phyloP scores from a whole-genome alignment of 805 yeast genomes.

The Candida michaelii region DNA sequence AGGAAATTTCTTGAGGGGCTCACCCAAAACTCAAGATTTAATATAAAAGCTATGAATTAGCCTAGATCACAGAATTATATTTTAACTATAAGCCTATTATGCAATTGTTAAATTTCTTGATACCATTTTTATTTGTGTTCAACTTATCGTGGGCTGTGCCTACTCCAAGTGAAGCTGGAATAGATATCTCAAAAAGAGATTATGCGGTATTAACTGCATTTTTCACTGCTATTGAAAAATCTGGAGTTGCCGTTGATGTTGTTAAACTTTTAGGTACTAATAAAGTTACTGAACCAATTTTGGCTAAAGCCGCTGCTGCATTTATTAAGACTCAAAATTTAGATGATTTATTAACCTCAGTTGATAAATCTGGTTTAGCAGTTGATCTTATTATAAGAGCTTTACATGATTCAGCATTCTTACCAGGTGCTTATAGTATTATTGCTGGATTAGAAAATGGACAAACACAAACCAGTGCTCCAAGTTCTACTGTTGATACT shows the following conservation, averaged over 20 bases:
- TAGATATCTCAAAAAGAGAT: conserved; percentile 16
- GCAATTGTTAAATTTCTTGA: conserved; percentile 7
- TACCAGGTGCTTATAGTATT: conserved; percentile 19
- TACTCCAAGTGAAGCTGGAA: too few species aligned
- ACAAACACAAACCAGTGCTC: conserved; percentile 13
- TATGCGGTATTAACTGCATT: conserved; percentile 23
- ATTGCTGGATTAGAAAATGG: conserved; percentile 19
- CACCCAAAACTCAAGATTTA: neutral
- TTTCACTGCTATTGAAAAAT: conserved; percentile 21
- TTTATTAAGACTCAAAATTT: conserved; percentile 23
- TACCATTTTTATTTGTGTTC: conserved; percentile 9
- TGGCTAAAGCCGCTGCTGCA: conserved; percentile 23
- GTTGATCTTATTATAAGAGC: conserved; percentile 24
- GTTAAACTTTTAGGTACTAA: conserved; percentile 22
- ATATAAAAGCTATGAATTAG: neutral
- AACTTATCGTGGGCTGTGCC: conserved; percentile 6
- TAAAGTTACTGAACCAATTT: conserved; percentile 25
- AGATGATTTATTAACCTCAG: conserved; percentile 21
- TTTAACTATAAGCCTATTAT: neutral
- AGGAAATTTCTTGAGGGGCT: conserved; percentile 8
- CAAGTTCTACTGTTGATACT: conserved; percentile 13
- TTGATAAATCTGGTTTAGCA: conserved; percentile 26
- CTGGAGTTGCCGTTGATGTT: conserved; percentile 22
- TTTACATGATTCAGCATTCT: conserved; percentile 16
- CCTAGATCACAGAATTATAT: neutral